Evolutionary conservation across 352 stramenopile species (phyloP).

Genomic region (Ophiocytium majus): DNA sequence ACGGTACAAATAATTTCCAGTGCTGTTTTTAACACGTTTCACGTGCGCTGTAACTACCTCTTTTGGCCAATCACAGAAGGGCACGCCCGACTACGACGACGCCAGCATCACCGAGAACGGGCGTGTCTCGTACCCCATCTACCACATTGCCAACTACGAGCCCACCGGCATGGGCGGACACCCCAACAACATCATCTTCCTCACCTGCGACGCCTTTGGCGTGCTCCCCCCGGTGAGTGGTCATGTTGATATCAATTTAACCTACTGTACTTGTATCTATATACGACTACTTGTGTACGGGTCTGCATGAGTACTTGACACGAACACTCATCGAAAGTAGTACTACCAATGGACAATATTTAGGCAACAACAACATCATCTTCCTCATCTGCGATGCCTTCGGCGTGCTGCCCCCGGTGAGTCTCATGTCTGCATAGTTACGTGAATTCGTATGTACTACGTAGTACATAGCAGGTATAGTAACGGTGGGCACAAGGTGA

Average conservation of each 20-base stretch:
- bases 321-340: too few relatives aligned
- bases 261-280: too few relatives aligned
- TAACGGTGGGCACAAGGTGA: too few relatives aligned
- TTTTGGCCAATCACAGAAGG: constrained; percentile 58
- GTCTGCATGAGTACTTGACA: too few relatives aligned
- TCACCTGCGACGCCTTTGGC: constrained; percentile 96
- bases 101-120: constrained; percentile 94
- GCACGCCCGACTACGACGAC: constrained; percentile 89
- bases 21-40: constrained; percentile 23
- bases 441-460: too few relatives aligned
- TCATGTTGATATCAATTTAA: too few relatives aligned
- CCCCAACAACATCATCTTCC: constrained; percentile 94
- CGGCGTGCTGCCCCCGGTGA: too few relatives aligned
- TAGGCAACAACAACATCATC: constrained; percentile 91
- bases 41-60: constrained; percentile 6
- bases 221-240: constrained; percentile 92
- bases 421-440: too few relatives aligned
- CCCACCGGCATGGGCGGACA: constrained; percentile 83
- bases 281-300: too few relatives aligned
- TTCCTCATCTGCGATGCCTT: constrained; percentile 98
- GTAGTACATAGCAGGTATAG: too few relatives aligned
- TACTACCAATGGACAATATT: too few relatives aligned
- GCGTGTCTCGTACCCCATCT: constrained; percentile 97
- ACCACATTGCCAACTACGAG: constrained; percentile 94
- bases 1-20: constrained; percentile 54